phyloP scores from a whole-genome alignment of 208 protist species.

The Herpetomonas samuelpessoai region DNA sequence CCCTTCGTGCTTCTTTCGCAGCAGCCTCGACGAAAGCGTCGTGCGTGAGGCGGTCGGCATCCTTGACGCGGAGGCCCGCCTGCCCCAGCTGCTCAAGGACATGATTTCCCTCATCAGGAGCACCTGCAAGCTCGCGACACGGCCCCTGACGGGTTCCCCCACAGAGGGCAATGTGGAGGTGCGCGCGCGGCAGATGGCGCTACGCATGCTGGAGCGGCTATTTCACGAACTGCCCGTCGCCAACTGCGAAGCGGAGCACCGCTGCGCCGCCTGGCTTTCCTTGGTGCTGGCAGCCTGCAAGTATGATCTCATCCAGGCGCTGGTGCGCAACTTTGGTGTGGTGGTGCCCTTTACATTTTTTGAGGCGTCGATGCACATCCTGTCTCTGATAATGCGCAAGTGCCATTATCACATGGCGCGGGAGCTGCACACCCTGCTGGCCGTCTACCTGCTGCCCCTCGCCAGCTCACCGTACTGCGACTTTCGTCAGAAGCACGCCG shows the following conservation, averaged over 20 bases:
- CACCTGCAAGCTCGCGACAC: constrained; percentile 41
- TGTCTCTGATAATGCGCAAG: constrained; percentile 60
- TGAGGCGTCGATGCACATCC: constrained; percentile 39
- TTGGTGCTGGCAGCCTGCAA: constrained; percentile 53
- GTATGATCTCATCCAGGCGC: constrained; percentile 56
- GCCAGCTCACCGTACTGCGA: constrained; percentile 42
- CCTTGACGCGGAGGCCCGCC: constrained; percentile 14
- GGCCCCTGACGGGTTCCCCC: constrained; percentile 30
- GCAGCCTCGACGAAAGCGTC: constrained; percentile 19
- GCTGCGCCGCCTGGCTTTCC: constrained; percentile 61
- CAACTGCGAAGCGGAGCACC: constrained; percentile 68
- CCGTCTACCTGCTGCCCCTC: constrained; percentile 65
- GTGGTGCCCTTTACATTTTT: constrained; percentile 64
- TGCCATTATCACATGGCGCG: constrained; percentile 65
- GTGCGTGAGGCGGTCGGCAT: constrained; percentile 14
- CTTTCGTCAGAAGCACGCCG: constrained; percentile 80
- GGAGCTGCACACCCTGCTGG: constrained; percentile 69
- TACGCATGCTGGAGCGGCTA: constrained; percentile 56
- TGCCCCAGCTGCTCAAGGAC: constrained; percentile 55
- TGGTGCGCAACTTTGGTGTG: constrained; percentile 51
- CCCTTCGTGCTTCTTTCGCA: constrained; percentile 3
- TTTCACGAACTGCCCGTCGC: constrained; percentile 56
- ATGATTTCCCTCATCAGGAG: constrained; percentile 54
- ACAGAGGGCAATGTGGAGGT: constrained; percentile 46
- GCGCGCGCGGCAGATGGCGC: constrained; percentile 43